Evolutionary conservation across 23 red algal species (phyloP), one percentile per base, ranked within the genome.

Genomic region (Gracilariopsis chorda): DNA sequence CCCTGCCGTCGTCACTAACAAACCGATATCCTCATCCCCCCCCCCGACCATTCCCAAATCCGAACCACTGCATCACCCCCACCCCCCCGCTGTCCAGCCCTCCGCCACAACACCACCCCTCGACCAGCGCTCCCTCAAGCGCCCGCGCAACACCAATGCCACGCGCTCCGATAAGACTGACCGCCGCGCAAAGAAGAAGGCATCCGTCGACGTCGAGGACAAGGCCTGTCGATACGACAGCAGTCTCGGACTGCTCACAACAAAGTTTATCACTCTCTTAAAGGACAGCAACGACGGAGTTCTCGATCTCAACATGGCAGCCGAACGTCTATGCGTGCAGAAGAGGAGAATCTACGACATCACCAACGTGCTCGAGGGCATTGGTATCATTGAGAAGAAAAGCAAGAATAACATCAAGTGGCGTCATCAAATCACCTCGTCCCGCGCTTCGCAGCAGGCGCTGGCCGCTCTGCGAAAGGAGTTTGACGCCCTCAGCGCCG

Each of bases 281-380:
- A 91, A 91, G 53, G 92, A 88, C 33, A 88, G 73, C 29, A 48
- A 58, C 20, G 93, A 96, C 77, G 93, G 97, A 24, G 93, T 70
- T 25, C 71, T 95, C 40, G 97, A 99, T 92, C 75, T 99, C 11
- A 99, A 99, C 46, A 75, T 82, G 30, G 92, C 92, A 9, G 94
- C 97, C 37, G 86, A 87, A 40, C n/a, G 46, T 25, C 74, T 99
- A 16, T 47, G 83, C 30, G 97, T 99, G 2, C 93, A 99, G 82
- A 99, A 99, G 92, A 91, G 97, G 27, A 76, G 97, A 53, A 99
- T 99, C 58, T 99, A 99, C 67, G 97, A 99, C 67, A 99, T 99
- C 25, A 98, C 96, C 29, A 98, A 98, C 60, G 97, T 99, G n/a
- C 84, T 99, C 51, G 97, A 99, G 74, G 97, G 97, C 48, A 94